Base-by-base conservation (phyloP, 108 stramenopile genomes). In the Nitzschia sp. region DNA sequence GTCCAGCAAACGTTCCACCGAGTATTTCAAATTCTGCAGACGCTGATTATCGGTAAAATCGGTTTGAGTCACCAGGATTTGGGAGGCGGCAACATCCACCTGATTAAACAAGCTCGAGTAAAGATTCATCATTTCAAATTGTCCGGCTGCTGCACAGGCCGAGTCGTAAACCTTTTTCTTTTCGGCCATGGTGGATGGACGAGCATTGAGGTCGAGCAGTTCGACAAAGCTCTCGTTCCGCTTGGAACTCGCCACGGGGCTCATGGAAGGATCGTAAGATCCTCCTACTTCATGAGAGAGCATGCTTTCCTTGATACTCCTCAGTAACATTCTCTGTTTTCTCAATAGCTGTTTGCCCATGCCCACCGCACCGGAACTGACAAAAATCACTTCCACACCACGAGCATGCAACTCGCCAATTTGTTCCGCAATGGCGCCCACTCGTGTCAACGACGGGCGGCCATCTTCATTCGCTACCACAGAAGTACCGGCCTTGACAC, bases 111-210 rank as follows among this genome's bases (percentile, higher is more conserved):
- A 85, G 38, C 83, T 84, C 25, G 82, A 82, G 59, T 98, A 98
- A 51, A 98, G 68, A 58, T 92, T 95, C 98, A 98, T 98, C 89
- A 98, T 87, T 68, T 96, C 96, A 53, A 98, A 93, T 66, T 98
- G 98, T 30, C 98, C 98, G 25, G 98, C 98, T n/a, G 98, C 97
- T 28, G 98, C 98, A 78, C 94, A 97, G 13, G 97, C 95, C 24
- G 85, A 84, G 68, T 95, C 91, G 74, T 98, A 97, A 55, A 76
- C 85, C 70, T 88, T 90, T 35, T 89, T 89, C 68, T 86, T 81
- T 71, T 92, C 80, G 28, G 84, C 76, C 30, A 70, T 38, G 8
- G 89, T 66, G 35, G 87, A 89, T 0, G 87, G 85, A 51, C 80
- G 68, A 31, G 75, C 78, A 38, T 64, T 72, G 15, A 64, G 29